These are phyloP conservation scores for Pseudopyricularia javanii DNA, from an alignment of 2,329 filamentous ascomycete species.

Conservation along the genomic window DNA sequence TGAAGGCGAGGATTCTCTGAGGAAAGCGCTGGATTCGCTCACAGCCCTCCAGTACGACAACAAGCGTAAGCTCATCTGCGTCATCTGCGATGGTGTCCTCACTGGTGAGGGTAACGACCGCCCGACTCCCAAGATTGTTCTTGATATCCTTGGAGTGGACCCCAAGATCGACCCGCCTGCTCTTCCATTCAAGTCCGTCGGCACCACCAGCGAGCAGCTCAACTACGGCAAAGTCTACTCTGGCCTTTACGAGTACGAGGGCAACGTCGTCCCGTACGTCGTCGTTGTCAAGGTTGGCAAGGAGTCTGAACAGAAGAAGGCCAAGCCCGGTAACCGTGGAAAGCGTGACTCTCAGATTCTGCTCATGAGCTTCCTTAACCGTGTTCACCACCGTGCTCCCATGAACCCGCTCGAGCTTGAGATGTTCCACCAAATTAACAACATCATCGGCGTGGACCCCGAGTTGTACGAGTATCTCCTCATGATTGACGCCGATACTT, in stretches of 20 bases:
- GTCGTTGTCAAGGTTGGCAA: constrained; percentile 96
- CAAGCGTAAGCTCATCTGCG: constrained; percentile 91
- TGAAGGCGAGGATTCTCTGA: constrained; percentile 87
- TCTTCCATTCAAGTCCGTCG: constrained; percentile 86
- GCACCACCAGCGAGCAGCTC: constrained; percentile 77
- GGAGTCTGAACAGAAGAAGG: constrained; percentile 80
- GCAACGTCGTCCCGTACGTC: constrained; percentile 91
- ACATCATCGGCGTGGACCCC: constrained; percentile 97
- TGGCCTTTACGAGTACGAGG: constrained; percentile 92
- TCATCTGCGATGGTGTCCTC: constrained; percentile 96
- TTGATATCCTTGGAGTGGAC: constrained; percentile 94
- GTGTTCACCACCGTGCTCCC: constrained; percentile 90
- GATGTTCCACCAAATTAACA: constrained; percentile 97
- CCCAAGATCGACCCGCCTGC: constrained; percentile 93
- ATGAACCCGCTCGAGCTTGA: constrained; percentile 97
- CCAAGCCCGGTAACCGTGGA: constrained; percentile 93
- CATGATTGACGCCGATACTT: constrained; percentile 94
- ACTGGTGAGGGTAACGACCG: constrained; percentile 92
- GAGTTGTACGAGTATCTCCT: constrained; percentile 97
- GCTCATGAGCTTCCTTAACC: constrained; percentile 97
- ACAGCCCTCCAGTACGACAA: constrained; percentile 95
- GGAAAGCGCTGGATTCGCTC: constrained; percentile 86
- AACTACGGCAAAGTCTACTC: constrained; percentile 99
- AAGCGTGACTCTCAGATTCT: constrained; percentile 99
- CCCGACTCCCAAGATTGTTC: constrained; percentile 91